Evolutionary conservation across 2,329 filamentous ascomycete genomes (phyloP).

Genomic region (Penicillium sp.): DNA sequence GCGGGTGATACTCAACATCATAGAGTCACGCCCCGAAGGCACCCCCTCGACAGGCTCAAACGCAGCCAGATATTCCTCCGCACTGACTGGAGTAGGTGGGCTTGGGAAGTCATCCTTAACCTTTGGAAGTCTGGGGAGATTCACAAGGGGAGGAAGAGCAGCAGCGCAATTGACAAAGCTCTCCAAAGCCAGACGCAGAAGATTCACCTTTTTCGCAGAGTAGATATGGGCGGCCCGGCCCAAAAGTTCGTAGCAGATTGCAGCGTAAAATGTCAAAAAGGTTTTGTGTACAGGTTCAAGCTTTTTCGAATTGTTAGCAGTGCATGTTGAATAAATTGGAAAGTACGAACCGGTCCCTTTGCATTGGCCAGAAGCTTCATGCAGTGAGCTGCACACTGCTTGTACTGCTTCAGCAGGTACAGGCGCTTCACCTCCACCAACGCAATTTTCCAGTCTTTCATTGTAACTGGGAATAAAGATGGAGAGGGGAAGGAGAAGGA

Average conservation of each 20-base stretch:
- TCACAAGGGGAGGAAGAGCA: slow-evolving; percentile 23
- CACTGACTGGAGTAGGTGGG: neutral
- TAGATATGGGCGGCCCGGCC: slow-evolving; percentile 49
- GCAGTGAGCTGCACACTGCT: slow-evolving; percentile 39
- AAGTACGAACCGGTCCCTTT: slow-evolving; percentile 27
- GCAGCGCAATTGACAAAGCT: slow-evolving; percentile 38
- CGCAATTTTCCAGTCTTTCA: slow-evolving; percentile 34
- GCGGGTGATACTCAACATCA: slow-evolving; percentile 16
- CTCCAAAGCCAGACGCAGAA: slow-evolving; percentile 43
- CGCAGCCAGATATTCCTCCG: neutral
- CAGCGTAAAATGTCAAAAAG: slow-evolving; percentile 51
- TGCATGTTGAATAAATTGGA: neutral
- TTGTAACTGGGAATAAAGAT: slow-evolving; percentile 16
- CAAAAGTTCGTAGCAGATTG: slow-evolving; percentile 48
- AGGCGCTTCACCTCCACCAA: slow-evolving; percentile 38
- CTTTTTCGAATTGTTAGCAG: slow-evolving; percentile 23
- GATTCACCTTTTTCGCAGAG: slow-evolving; percentile 45
- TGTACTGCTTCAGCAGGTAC: slow-evolving; percentile 41
- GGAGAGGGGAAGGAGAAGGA: slow-evolving; percentile 21
- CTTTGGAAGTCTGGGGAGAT: neutral
- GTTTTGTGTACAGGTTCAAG: slow-evolving; percentile 35
- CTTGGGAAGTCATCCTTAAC: neutral
- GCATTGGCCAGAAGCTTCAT: slow-evolving; percentile 30
- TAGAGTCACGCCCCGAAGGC: neutral
- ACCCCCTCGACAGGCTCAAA: neutral